These are phyloP conservation scores for Trichosporon sp. DNA, from an alignment of 1,284 basidiomycete species.

Conservation along the genomic window DNA sequence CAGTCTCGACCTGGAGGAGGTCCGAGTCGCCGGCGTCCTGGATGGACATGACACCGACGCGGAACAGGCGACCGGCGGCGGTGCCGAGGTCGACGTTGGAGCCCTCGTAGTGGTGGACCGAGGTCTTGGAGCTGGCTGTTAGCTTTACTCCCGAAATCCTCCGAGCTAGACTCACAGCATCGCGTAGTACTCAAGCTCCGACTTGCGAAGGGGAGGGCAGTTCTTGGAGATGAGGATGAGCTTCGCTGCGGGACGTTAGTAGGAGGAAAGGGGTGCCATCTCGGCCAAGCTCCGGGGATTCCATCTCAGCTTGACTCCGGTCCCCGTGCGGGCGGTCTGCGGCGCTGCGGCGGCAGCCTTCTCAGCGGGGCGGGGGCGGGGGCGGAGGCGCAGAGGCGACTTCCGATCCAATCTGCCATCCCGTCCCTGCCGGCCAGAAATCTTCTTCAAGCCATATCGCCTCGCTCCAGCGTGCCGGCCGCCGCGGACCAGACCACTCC, in stretches of 20 bases:
- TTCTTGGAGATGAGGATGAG: conserved; percentile 98
- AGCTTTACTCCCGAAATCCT: neutral
- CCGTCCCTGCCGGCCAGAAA: too few relatives aligned
- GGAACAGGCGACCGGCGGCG: conserved; percentile 98
- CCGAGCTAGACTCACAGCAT: conserved; percentile 68
- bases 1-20: conserved; percentile 54
- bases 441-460: too few relatives aligned
- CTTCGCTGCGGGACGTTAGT: conserved; percentile 64
- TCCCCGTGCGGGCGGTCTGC: neutral
- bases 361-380: too few relatives aligned
- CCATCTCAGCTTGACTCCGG: conserved; percentile 7
- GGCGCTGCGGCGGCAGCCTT: neutral
- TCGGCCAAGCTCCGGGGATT: conserved; percentile 61
- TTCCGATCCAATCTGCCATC: neutral
- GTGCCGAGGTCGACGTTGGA: conserved; percentile 98
- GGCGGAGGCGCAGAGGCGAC: neutral
- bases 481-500: neutral
- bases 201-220: conserved; percentile 97
- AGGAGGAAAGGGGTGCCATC: conserved; percentile 66
- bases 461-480: neutral
- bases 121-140: conserved; percentile 69
- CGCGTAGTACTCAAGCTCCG: conserved; percentile 99
- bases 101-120: conserved; percentile 93
- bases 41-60: conserved; percentile 98
- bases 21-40: conserved; percentile 96